phyloP scores from a whole-genome alignment of 2,329 filamentous ascomycete species.

The Macrophomina pseudophaseolina region DNA sequence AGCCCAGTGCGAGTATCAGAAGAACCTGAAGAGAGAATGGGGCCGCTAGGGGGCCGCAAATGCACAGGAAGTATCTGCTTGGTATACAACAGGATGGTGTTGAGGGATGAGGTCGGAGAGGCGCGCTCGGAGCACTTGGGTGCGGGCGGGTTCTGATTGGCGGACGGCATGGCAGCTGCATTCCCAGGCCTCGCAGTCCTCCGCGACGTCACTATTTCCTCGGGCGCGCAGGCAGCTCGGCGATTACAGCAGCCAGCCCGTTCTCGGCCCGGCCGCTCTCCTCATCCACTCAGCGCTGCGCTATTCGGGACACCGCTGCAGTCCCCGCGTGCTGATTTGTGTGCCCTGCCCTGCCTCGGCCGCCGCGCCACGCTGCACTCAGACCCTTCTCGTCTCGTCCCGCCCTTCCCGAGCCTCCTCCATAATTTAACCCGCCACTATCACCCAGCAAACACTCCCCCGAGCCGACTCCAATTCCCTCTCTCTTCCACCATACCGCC shows the following conservation, averaged over 20 bases:
- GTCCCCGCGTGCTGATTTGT: constrained; percentile 11
- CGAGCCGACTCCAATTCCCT: background rate
- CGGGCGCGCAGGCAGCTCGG: background rate
- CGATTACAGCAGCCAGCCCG: constrained; percentile 5
- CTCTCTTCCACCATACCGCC: constrained; percentile 24
- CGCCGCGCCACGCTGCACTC: constrained; percentile 10
- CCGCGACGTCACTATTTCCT: constrained; percentile 4
- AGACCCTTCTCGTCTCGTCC: constrained; percentile 23
- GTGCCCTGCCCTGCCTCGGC: background rate
- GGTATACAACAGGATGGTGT: constrained; percentile 7
- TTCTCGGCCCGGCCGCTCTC: background rate
- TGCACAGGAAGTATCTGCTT: background rate
- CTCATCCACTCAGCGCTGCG: constrained; percentile 18
- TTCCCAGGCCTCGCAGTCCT: background rate
- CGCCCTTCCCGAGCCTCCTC: constrained; percentile 13
- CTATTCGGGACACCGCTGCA: constrained; percentile 9
- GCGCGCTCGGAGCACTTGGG: constrained; percentile 17
- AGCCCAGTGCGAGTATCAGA: no score
- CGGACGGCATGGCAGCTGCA: background rate
- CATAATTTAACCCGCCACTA: constrained; percentile 20
- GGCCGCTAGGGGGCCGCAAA: background rate
- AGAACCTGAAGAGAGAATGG: no score
- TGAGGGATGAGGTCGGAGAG: constrained; percentile 14
- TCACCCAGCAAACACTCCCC: background rate
- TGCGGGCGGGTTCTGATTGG: constrained; percentile 15